Evolutionary conservation across 768 basidiomycete genomes (phyloP).

Genomic region (Calocybe cyanea): DNA sequence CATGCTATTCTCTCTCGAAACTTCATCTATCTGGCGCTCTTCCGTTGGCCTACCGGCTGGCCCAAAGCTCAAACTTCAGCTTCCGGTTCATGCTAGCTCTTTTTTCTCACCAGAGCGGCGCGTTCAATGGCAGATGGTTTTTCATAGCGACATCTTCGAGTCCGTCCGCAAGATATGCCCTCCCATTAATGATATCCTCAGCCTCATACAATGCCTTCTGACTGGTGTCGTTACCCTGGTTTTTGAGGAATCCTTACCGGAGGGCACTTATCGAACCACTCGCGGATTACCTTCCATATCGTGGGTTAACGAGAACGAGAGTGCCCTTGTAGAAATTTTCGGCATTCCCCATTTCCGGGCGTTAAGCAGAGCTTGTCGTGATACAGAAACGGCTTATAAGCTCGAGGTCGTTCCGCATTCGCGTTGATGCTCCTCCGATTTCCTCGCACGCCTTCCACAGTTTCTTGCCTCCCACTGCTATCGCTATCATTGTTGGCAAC

Average conservation of each 20-base stretch:
- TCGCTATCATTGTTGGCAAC: conserved; percentile 1
- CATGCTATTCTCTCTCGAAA: conserved; percentile 78
- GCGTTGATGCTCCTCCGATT: conserved; percentile 21
- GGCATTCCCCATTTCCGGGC: conserved; percentile 69
- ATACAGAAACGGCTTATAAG: conserved; percentile 69
- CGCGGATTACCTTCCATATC: conserved; percentile 74
- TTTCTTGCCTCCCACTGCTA: not conserved
- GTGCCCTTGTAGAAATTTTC: conserved; percentile 66
- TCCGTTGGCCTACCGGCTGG: conserved; percentile 72
- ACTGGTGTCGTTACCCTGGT: conserved; percentile 69
- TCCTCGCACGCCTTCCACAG: not conserved
- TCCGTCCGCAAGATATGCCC: conserved; percentile 64
- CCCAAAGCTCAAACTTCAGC: conserved; percentile 66
- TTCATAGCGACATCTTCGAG: conserved; percentile 74
- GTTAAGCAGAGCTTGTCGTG: conserved; percentile 68
- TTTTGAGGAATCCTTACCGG: conserved; percentile 70
- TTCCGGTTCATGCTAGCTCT: conserved; percentile 76
- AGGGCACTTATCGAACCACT: conserved; percentile 69
- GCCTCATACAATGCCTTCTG: conserved; percentile 67
- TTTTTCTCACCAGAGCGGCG: conserved; percentile 84
- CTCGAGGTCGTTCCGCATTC: conserved; percentile 55
- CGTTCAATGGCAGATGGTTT: conserved; percentile 89
- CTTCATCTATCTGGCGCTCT: conserved; percentile 74
- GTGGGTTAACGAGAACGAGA: conserved; percentile 72
- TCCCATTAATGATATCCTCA: conserved; percentile 67